Evolutionary conservation across 1,284 basidiomycete genomes (phyloP), one percentile per base, ranked within the genome.

Genomic region (Wolfiporia cocos): DNA sequence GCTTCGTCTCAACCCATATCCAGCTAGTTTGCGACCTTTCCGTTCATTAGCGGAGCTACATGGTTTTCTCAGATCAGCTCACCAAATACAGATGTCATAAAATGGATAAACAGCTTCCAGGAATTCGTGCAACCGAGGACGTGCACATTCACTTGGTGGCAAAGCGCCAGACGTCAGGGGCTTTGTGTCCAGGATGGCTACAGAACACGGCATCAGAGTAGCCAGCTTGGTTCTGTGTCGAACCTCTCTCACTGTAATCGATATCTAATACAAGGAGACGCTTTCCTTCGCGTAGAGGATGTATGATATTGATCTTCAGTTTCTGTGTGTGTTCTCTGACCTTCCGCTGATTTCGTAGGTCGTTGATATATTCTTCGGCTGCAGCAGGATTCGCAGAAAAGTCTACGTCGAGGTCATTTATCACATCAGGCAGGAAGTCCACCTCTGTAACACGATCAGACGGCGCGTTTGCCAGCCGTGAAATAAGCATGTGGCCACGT

Each of bases 1-100:
- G 72, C 64, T 95, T 96, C 23, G 82, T 80, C 63, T 96, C 92
- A 21, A 95, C 71, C 91, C 91, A 95, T 37, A 90, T 72, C 91
- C 91, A 93, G 48, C 79, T 83, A 1, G 91, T 94, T 63, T 87
- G 82, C 3, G 81, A 88, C 88, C 81, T 82, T 36, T 11, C 22
- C 22, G 24, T 44, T 22, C 22, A 39, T 28, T 17, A n/a, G 9
- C 29, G 23, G 20, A 6, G 10, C 17, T 23, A 36, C 14, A 26
- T 15, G 12, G 7, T 17, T 17, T 22, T 38, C 15, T 41, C 6
- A 31, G 12, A 9, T 10, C 28, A 18, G 42, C 54, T 23, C 53
- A 85, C 88, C 89, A 92, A 43, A 92, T 81, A 52, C 84, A 86
- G 47, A 92, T 87, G 53, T 93, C 89, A 59, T 92, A 92, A 57